Conservation (phyloP, 169 alveolate genomes). For the Eimeria necatrix region DNA sequence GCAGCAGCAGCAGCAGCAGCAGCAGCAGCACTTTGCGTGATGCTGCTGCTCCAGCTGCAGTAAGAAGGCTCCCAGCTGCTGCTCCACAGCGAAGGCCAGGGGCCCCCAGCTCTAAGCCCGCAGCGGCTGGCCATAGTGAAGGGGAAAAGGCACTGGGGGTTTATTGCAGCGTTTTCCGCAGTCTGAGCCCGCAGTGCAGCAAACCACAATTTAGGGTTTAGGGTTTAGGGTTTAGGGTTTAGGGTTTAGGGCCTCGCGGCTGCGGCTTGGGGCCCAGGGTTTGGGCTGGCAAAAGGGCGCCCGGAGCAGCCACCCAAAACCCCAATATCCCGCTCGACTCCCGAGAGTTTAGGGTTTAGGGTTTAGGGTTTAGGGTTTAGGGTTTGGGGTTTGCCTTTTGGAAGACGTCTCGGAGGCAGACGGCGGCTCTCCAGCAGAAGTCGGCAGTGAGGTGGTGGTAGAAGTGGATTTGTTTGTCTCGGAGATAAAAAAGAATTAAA, state of each 20-base stretch:
- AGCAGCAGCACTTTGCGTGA: no score
- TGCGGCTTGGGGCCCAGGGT: no score
- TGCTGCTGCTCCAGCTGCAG: not conserved
- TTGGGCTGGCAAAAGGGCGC: no score
- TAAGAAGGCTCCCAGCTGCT: slow-evolving; percentile 36
- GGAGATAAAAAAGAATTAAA: not conserved
- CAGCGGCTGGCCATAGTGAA: not conserved
- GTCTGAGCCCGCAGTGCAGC: not conserved
- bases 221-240: no score
- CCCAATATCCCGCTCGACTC: no score
- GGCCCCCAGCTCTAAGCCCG: slow-evolving; percentile 33
- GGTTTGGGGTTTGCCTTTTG: not conserved
- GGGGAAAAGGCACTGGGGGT: not conserved
- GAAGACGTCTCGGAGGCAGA: slow-evolving; percentile 34
- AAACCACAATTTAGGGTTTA: no score
- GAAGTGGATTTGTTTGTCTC: not conserved
- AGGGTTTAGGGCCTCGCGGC: no score
- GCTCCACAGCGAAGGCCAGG: slow-evolving; percentile 39
- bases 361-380: not conserved
- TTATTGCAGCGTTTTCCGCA: not conserved
- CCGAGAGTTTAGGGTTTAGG: no score
- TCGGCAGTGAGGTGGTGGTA: not conserved
- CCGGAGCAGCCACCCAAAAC: no score
- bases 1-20: no score
- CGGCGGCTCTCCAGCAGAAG: slow-evolving; percentile 53